Evolutionary conservation across 306 rosid genomes (phyloP).

Genomic region (Glycine tomentella): DNA sequence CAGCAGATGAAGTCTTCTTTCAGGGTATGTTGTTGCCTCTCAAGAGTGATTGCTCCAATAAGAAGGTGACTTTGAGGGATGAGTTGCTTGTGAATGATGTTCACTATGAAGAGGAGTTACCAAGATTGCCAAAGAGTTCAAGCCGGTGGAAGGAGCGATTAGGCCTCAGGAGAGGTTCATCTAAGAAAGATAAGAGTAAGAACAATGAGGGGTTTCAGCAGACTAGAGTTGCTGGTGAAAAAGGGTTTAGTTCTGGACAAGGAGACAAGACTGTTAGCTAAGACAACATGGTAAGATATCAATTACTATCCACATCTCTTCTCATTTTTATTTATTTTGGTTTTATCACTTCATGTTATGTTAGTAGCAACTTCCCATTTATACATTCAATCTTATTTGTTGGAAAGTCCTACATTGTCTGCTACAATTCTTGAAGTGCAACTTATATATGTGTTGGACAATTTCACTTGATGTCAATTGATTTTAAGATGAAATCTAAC

Average conservation of each 20-base stretch:
- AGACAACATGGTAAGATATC: slow-evolving; percentile 63
- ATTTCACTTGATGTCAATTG: too few relatives aligned
- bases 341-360: background rate
- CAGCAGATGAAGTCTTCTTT: slow-evolving; percentile 86
- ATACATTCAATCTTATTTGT: background rate
- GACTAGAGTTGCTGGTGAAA: slow-evolving; percentile 62
- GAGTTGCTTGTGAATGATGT: slow-evolving; percentile 62
- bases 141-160: slow-evolving; percentile 82
- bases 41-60: slow-evolving; percentile 54
- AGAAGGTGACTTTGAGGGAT: slow-evolving; percentile 71
- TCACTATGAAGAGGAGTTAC: slow-evolving; percentile 44
- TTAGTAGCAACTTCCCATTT: background rate
- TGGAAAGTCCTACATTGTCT: too few relatives aligned
- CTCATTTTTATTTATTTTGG: too few relatives aligned
- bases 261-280: slow-evolving; percentile 57
- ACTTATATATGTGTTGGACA: too few relatives aligned
- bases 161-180: slow-evolving; percentile 63
- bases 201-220: slow-evolving; percentile 51
- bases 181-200: slow-evolving; percentile 58
- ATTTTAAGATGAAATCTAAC: too few relatives aligned
- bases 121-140: slow-evolving; percentile 64
- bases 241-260: slow-evolving; percentile 55
- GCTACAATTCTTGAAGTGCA: too few relatives aligned
- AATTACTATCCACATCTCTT: background rate
- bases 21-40: slow-evolving; percentile 86